Base-by-base conservation (phyloP, 306 rosid species). In the Gastrolobium bilobum region DNA sequence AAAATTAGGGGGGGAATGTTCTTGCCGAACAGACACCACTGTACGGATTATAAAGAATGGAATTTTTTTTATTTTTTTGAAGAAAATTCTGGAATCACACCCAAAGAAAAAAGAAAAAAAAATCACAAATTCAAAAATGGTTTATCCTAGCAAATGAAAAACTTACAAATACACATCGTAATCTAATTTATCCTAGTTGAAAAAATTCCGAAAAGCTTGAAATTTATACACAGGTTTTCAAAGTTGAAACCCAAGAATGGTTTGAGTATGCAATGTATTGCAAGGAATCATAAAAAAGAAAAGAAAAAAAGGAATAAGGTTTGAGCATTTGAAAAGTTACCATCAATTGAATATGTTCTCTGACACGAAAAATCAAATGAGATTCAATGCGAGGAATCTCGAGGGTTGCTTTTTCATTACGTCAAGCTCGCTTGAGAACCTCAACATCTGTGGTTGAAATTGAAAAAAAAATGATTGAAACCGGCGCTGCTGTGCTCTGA, bases 271-370 rank as follows among this genome's bases (percentile, higher is more conserved):
- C 15, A 68, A 54, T 10, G 48, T 63, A 64, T 34, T 50, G 0
- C 4, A 43, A 47, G 42, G 42, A 77, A 7, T 39, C 56, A 76
- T 42, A 20, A 20, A 20, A 53, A 76, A 35, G 26, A 10, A 10
- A 57, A 10, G n/a, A 46, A 10, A 15, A 1, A 47, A 58, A 43
- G 15, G 8, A 37, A 14, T 63, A 65, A 83, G 76, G 75, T 51
- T 81, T n/a, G 35, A 13, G 7, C 7, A 10, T 46, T 13, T 43
- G 8, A 62, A 10, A 40, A 4, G 4, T 13, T 57, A 94, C 98
- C 97, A 89, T 88, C 71, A 89, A 74, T 50, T 88, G 87, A 81
- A 92, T 88, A 84, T 92, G 97, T 47, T 78, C 93, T 44, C 35
- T 79, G 66, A 91, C 80, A 58, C 97, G 88, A 75, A 31, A 13